Base-by-base conservation (phyloP, 2,329 filamentous ascomycete species). In the Monilinia vaccinii-corymbosi region DNA sequence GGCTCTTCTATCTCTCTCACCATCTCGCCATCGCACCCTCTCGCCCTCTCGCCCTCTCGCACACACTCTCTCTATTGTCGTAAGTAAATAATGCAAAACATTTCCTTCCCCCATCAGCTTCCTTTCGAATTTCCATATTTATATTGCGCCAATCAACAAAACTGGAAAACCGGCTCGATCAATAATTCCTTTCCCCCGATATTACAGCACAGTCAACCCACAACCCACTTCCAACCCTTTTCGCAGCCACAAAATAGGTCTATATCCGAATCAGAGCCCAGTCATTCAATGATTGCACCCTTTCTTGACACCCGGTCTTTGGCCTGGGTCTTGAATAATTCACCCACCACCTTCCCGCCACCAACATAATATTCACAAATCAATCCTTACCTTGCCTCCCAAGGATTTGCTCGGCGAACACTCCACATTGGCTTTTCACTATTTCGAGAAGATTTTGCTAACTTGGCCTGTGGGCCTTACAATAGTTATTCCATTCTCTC, bases 401-500 rank as follows among this genome's bases (percentile, higher is more conserved):
- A 36, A 53, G 60, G 46, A 62, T 64, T 61, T 66, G 62, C 51
- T 63, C 63, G 60, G 63, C 52, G 53, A 61, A 55, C 36, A 61
- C 34, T 64, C 56, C 16, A 58, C 56, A 45, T 45, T 16, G 25
- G 23, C 53, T 46, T 59, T 38, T 44, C 31, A 60, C 28, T 36
- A 21, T 58, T 51, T 52, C 31, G 60, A 49, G 34, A 63, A 62
- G 59, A 63, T 23, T 47, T 65, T 61, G 63, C 69, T 70, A 63
- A 71, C 65, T 63, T 49, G 61, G 36, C 51, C 62, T 63, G 59
- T 60, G 58, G 55, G 60, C 60, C 61, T 48, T 62, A 56, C 62
- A 59, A 65, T 45, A 69, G 64, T 63, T 45, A 69, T 63, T 63
- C 61, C 58, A 66, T 68, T 60, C 44, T 23, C 68, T 62, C 64